Percentiles rank a stretch among this genome's conserved stretches.
Evolutionary conservation across 1,139 yeast species (phyloP).

Genomic region (Lodderomyces margitis): DNA sequence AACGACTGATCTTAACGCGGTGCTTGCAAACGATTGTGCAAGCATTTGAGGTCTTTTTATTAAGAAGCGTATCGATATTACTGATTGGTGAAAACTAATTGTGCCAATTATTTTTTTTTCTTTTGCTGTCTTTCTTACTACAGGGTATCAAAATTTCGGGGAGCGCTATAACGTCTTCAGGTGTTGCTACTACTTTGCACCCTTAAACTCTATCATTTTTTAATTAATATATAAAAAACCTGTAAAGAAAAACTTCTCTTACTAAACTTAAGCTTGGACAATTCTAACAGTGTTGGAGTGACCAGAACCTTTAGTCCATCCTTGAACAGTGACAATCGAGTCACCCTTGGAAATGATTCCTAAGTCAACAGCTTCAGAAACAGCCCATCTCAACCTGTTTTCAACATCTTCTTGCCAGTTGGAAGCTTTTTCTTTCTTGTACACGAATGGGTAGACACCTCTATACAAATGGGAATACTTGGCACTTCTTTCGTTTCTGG

Average conservation of each 20-base stretch:
- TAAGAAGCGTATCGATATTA: too few relatives aligned
- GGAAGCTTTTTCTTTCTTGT: constrained; percentile 61
- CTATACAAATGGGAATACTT: constrained; percentile 95
- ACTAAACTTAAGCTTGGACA: constrained; percentile 43
- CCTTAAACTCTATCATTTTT: constrained; percentile 1
- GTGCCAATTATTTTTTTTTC: not conserved
- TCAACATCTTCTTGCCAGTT: constrained; percentile 98
- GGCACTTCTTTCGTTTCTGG: constrained; percentile 91
- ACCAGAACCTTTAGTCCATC: constrained; percentile 98
- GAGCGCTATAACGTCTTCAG: too few relatives aligned
- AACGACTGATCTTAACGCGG: constrained; percentile 1
- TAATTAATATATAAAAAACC: constrained; percentile 4
- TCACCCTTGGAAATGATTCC: constrained; percentile 89
- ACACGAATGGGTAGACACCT: constrained; percentile 97
- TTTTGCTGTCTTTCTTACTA: not conserved
- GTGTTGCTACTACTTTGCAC: too few relatives aligned
- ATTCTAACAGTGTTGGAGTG: constrained; percentile 97
- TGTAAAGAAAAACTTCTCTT: not conserved
- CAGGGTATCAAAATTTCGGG: not conserved
- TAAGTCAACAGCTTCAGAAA: constrained; percentile 82
- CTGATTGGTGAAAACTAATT: too few relatives aligned
- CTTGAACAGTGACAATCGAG: constrained; percentile 91
- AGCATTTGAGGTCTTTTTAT: constrained; percentile 2
- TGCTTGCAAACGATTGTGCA: constrained; percentile 1
- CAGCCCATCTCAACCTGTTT: constrained; percentile 91